A percentile compares a stretch with the other conserved stretches of the same genome.
Evolutionary conservation across 139 green algal species (phyloP).

Genomic region (Chlorokybus atmophyticus): DNA sequence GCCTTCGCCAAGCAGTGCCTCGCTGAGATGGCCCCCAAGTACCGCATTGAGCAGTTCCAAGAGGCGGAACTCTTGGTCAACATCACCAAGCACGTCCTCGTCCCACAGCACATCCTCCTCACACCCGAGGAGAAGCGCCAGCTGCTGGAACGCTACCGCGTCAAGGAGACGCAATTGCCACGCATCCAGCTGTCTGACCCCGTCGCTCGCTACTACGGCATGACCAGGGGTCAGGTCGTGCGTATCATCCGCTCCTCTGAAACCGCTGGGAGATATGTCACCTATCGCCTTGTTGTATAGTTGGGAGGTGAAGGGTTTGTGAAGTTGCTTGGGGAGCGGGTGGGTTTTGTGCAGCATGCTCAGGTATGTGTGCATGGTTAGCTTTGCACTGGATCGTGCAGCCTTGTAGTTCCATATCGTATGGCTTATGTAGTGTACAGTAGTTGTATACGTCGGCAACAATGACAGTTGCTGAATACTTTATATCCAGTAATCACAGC

Average conservation of each 20-base stretch:
- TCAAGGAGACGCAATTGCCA: slow-evolving; percentile 92
- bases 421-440: no score
- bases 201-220: slow-evolving; percentile 74
- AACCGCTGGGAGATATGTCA: slow-evolving; percentile 91
- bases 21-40: slow-evolving; percentile 54
- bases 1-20: slow-evolving; percentile 59
- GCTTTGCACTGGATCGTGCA: no score
- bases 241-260: slow-evolving; percentile 81
- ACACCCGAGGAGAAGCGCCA: slow-evolving; percentile 70
- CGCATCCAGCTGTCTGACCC: slow-evolving; percentile 64
- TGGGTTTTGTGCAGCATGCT: no score
- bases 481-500: no score
- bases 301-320: no score
- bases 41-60: slow-evolving; percentile 71
- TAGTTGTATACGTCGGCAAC: no score
- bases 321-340: no score
- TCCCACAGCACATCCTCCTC: slow-evolving; percentile 78
- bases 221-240: slow-evolving; percentile 81
- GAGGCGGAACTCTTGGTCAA: slow-evolving; percentile 91
- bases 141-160: slow-evolving; percentile 72
- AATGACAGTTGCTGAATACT: no score
- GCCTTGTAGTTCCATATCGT: no score
- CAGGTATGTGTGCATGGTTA: no score
- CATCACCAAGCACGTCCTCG: slow-evolving; percentile 87
- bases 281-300: slow-evolving; percentile 72